Evolutionary conservation across 164 flowering plant genomes (phyloP), one percentile per base, ranked within the genome.

Genomic region (Aristolochia californica): DNA sequence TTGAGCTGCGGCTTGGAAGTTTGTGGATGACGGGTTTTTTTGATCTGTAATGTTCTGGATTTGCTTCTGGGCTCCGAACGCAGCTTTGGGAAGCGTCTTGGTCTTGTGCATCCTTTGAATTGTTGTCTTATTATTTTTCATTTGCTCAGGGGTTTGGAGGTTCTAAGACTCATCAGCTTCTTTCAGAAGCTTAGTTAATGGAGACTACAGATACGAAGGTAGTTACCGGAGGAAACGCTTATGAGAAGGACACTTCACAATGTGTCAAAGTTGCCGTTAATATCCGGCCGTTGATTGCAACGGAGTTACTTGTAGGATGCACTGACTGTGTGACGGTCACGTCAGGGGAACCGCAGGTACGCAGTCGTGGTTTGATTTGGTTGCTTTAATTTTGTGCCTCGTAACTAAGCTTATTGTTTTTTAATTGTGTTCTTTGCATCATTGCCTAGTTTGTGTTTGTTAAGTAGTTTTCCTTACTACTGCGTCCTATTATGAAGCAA

Each of bases 341-440:
- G 21, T 86, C 93, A 0, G 93, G 91, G 4, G 93, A 84, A 49
- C 90, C 95, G 9, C 99, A 94, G 95, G 99, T 88, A 58, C n/a
- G 14, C 34, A 55, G 16, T 13, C 43, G 43, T 49, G 25, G 10
- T 3, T 34, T 34, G 30, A 2, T 7, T 7, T 25, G 7, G 14
- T 44, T 58, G 47, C 0, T 25, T 54, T 27, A 17, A 17, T 58
- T n/a, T n/a, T n/a, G n/a, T n/a, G n/a, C n/a, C n/a, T n/a, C 17
- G 8, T 40, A n/a, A n/a, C n/a, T n/a, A n/a, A n/a, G n/a, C n/a
- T n/a, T n/a, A n/a, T n/a, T n/a, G n/a, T n/a, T n/a, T n/a, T n/a
- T n/a, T n/a, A n/a, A n/a, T n/a, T n/a, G n/a, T n/a, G n/a, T n/a
- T n/a, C n/a, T n/a, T n/a, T n/a, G n/a, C n/a, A n/a, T n/a, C n/a